A percentile compares a stretch with the other conserved stretches of the same genome.
Conservation (phyloP, 2,329 filamentous ascomycete genomes). For the Calonectria pauciramosa region DNA sequence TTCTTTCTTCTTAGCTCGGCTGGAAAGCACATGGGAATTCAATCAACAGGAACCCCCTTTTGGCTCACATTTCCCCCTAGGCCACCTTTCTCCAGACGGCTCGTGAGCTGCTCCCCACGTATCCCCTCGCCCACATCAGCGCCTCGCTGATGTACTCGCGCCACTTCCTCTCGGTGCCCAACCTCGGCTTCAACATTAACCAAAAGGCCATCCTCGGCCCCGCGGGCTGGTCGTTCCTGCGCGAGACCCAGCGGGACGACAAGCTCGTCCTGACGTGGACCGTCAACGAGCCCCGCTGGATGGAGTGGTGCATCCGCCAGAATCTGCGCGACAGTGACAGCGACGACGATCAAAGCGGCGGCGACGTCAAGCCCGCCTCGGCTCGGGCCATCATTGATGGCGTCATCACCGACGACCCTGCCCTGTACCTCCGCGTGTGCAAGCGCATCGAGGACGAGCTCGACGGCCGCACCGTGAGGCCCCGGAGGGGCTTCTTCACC, state of each 20-base stretch:
- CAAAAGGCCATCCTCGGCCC: conserved; percentile 77
- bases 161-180: conserved; percentile 75
- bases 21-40: background rate
- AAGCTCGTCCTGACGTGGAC: conserved; percentile 86
- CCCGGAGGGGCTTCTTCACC: conserved; percentile 27
- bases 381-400: conserved; percentile 72
- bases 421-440: conserved; percentile 74
- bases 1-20: background rate
- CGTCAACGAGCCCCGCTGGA: conserved; percentile 82
- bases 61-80: conserved; percentile 48
- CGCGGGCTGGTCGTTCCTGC: conserved; percentile 75
- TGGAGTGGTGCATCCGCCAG: conserved; percentile 81
- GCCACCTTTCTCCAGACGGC: conserved; percentile 77
- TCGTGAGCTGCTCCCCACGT: conserved; percentile 72
- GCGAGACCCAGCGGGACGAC: conserved; percentile 62
- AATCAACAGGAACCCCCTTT: background rate
- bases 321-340: conserved; percentile 49
- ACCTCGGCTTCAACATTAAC: conserved; percentile 84
- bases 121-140: conserved; percentile 77
- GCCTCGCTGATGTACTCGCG: conserved; percentile 77
- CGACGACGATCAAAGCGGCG: background rate
- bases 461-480: conserved; percentile 41
- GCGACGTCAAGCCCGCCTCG: background rate
- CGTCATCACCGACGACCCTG: conserved; percentile 88
- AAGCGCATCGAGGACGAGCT: conserved; percentile 53